A percentile compares a stretch with the other conserved stretches of the same genome.
These are phyloP conservation scores for Penicillium sp. DNA, from an alignment of 2,329 filamentous ascomycete genomes.

Conservation along the genomic window DNA sequence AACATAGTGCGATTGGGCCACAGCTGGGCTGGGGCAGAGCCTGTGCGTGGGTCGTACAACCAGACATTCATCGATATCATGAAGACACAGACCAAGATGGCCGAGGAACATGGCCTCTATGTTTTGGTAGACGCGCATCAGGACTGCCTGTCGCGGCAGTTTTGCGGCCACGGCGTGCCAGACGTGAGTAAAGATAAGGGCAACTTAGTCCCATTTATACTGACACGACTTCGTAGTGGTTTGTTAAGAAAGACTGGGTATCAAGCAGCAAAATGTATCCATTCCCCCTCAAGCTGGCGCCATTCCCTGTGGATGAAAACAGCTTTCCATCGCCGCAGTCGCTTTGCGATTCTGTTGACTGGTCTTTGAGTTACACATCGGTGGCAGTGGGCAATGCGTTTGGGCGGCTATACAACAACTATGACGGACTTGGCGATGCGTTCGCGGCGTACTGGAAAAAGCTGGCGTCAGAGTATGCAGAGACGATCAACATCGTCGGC, in stretches of 20 bases:
- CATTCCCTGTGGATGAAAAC: not conserved
- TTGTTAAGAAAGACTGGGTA: not conserved
- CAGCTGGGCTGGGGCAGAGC: not conserved
- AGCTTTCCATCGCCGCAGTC: not conserved
- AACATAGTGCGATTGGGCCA: not conserved
- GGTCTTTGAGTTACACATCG: slow-evolving; percentile 14
- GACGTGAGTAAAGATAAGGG: not conserved
- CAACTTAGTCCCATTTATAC: not conserved
- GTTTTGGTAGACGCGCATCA: not conserved
- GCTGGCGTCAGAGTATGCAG: slow-evolving; percentile 13
- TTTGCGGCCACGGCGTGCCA: not conserved
- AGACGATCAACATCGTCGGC: not conserved
- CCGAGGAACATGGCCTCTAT: not conserved
- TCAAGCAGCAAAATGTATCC: not conserved
- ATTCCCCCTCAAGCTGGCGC: not conserved
- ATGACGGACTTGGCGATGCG: slow-evolving; percentile 17
- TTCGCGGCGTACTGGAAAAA: slow-evolving; percentile 19
- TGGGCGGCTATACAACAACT: slow-evolving; percentile 20
- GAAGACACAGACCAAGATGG: not conserved
- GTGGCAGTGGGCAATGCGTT: slow-evolving; percentile 18
- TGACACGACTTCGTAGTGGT: not conserved
- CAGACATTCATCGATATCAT: not conserved
- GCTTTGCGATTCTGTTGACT: not conserved
- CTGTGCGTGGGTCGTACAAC: not conserved
- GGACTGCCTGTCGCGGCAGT: not conserved